Evolutionary conservation across 2,329 filamentous ascomycete species (phyloP).

Genomic region (Parastagonospora avenae): DNA sequence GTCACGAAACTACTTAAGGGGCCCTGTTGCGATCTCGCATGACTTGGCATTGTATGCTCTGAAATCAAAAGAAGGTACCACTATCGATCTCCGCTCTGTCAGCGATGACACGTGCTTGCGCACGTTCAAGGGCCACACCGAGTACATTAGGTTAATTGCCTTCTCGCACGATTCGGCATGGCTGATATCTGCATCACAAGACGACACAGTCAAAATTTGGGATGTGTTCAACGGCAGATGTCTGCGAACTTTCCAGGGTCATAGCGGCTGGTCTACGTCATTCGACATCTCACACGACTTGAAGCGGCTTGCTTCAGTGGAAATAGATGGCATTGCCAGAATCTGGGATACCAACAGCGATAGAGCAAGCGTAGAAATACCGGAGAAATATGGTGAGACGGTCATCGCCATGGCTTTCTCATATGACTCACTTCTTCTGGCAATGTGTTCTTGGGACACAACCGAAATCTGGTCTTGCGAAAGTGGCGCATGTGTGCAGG

Average conservation of each 20-base stretch:
- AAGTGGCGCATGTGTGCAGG: neutral
- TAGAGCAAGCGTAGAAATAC: conserved; percentile 13
- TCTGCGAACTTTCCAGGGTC: neutral
- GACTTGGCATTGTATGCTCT: too few species aligned
- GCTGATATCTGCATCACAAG: neutral
- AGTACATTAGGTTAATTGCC: conserved; percentile 13
- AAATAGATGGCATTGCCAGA: neutral
- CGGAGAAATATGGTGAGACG: conserved; percentile 21
- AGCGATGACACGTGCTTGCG: conserved; percentile 1
- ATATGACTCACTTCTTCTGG: conserved; percentile 13
- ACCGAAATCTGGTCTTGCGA: conserved; percentile 15
- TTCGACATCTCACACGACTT: neutral
- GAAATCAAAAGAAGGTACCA: too few species aligned
- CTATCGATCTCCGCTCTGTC: too few species aligned
- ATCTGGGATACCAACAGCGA: conserved; percentile 3
- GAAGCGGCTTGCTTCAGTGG: neutral
- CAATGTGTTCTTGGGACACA: conserved; percentile 13
- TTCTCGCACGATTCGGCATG: neutral
- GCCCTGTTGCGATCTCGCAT: too few species aligned
- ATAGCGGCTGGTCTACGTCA: neutral
- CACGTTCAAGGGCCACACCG: conserved; percentile 3
- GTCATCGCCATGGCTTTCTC: conserved; percentile 29
- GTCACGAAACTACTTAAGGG: too few species aligned
- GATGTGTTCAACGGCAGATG: conserved; percentile 1
- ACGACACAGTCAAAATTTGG: neutral